Evolutionary conservation across 352 stramenopile species (phyloP), one percentile per base, ranked within the genome.

Genomic region (Globisporangium nagaii): DNA sequence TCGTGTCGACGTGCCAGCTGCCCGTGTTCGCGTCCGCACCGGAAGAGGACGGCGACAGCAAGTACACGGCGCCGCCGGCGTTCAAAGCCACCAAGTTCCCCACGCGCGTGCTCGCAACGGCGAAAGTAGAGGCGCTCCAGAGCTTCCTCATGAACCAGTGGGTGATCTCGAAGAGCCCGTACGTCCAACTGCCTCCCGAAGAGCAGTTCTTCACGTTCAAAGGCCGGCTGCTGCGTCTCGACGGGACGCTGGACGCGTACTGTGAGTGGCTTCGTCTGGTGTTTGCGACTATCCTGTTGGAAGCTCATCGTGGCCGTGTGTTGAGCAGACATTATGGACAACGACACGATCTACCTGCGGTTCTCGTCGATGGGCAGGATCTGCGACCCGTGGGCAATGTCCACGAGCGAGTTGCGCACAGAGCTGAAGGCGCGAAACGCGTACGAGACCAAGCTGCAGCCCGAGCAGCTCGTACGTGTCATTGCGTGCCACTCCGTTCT

Each of bases 151-250:
- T 81, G 25, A 70, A 44, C 25, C 80, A 90, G 46, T 87, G 80
- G 80, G 54, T 36, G 24, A 85, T 90, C 46, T 70, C 73, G 27
- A 88, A 87, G 56, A 81, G 62, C 42, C 62, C 63, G 27, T 79
- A 79, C 47, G 62, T 66, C 2, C 52, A 70, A 2, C 25, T 88
- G 1, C 70, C 75, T 11, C 40, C 65, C 1, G 46, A 49, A 17
- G 71, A 88, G 43, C 80, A 90, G 40, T 86, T 85, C 37, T 90
- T 78, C 62, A 90, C 71, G 5, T 86, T 87, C 58, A 85, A 86
- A 65, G 80, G 80, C 15, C 70, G 71, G 8, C 75, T 85, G 48
- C 53, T 90, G 9, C 75, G 77, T 2, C 70, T 88, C 12, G 75
- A 88, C 20, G 68, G 75, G 44, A 71, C 66, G 2, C 61, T 90